Base-by-base conservation (phyloP, 2,329 filamentous ascomycete species). In the Pezizomycotina sp. region DNA sequence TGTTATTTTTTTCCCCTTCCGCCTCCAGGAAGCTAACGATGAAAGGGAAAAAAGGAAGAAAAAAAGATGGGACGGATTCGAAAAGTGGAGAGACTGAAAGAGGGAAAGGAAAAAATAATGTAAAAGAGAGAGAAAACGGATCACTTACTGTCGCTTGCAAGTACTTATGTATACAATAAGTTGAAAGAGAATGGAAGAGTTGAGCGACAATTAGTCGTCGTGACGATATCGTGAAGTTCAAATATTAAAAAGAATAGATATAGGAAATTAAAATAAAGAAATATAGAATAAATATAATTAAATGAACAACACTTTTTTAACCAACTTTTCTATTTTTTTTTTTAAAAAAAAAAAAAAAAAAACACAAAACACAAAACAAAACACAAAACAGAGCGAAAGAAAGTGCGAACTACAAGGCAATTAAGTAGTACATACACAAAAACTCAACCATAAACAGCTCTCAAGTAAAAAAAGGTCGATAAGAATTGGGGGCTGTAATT, bases 401-500 rank as follows among this genome's bases (percentile, higher is more conserved):
- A 14, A 27, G 15, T 4, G n/a, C 25, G 15, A 27, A 14, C 15
- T 6, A n/a, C 25, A 27, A n/a, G 12, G 28, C 23, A 20, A 31
- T 31, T 31, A 31, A 31, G 23, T 31, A 31, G 14, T 8, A 7
- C 28, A 18, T 20, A 31, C 18, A 31, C 23, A 31, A 31, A 16
- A 18, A 29, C 27, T 29, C 27, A 10, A 29, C 28, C 12, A 10
- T 4, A 31, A 16, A 8, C 8, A 31, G 20, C 20, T 31, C 23
- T 20, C 28, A 31, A 12, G 7, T n/a, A 5, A 13, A 12, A 4
- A 8, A 13, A n/a, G 20, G 20, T 15, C 16, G 23, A 19, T 9
- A 12, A 26, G 28, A 19, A 34, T 26, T 27, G 31, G 10, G 30
- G 28, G 23, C 10, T 34, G 23, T 12, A 23, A 14, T 14, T 26